Conservation (phyloP, 345 rosid genomes). For the Balakata baccata region DNA sequence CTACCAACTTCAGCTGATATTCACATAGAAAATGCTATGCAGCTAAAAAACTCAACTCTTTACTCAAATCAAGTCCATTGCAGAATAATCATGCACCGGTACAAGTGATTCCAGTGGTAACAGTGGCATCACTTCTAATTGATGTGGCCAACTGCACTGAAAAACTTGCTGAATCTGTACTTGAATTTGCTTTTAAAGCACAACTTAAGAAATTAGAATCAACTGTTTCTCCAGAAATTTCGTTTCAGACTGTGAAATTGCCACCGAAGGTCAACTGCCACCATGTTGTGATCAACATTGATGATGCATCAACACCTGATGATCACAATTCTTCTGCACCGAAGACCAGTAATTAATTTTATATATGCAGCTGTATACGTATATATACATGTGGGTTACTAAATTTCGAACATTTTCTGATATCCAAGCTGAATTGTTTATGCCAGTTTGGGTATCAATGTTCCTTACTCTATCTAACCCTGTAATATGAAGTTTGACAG, state of each 20-base stretch:
- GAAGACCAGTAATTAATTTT: too few relatives aligned
- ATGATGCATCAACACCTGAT: neutral
- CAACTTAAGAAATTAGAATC: constrained; percentile 35
- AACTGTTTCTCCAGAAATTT: constrained; percentile 31
- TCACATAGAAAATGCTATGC: constrained; percentile 49
- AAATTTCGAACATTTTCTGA: too few relatives aligned
- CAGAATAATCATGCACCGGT: constrained; percentile 36
- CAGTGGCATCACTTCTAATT: constrained; percentile 50
- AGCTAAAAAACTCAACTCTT: constrained; percentile 32
- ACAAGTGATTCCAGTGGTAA: constrained; percentile 38
- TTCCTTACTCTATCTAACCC: too few relatives aligned
- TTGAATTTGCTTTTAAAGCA: constrained; percentile 54
- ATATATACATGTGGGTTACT: too few relatives aligned
- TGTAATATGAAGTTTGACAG: too few relatives aligned
- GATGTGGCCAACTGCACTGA: constrained; percentile 50
- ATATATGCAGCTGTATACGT: too few relatives aligned
- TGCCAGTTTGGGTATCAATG: too few relatives aligned
- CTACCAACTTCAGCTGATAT: constrained; percentile 32
- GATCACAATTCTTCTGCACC: constrained; percentile 7
- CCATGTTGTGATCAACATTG: constrained; percentile 15
- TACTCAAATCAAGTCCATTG: constrained; percentile 45
- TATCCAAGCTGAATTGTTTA: too few relatives aligned
- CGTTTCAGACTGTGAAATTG: neutral
- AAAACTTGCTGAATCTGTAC: constrained; percentile 46
- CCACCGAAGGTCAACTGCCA: neutral